Percentiles rank a stretch among this genome's conserved stretches.
Evolutionary conservation across 2,329 filamentous ascomycete species (phyloP).

Genomic region (Amylocarpus encephaloides): DNA sequence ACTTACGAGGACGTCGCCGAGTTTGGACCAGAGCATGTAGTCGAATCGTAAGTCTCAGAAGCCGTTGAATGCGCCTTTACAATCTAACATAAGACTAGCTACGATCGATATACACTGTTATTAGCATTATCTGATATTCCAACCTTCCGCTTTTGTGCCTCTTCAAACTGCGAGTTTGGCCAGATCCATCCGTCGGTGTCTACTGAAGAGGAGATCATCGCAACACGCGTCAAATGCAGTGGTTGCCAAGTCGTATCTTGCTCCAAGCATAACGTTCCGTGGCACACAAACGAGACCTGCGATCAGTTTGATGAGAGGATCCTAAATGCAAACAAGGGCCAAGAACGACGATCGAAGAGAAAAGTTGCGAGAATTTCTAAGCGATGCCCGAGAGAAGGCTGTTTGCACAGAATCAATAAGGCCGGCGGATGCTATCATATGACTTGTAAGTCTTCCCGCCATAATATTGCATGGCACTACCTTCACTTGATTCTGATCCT

Average conservation of each 20-base stretch:
- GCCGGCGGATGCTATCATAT: conserved; percentile 18
- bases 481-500: background rate
- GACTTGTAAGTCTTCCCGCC: conserved; percentile 11
- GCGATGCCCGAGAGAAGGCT: conserved; percentile 13
- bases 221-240: conserved; percentile 6
- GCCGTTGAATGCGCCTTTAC: conserved; percentile 7
- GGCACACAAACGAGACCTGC: conserved; percentile 14
- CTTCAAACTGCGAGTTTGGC: conserved; percentile 13
- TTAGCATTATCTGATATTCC: conserved; percentile 8
- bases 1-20: conserved; percentile 15
- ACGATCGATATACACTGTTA: conserved; percentile 10
- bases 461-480: background rate
- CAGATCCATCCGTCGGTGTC: conserved; percentile 12
- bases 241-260: conserved; percentile 12
- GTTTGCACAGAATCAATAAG: conserved; percentile 16
- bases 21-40: conserved; percentile 8
- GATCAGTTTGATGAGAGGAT: conserved; percentile 11
- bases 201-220: background rate
- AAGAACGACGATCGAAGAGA: conserved; percentile 14
- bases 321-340: background rate
- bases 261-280: conserved; percentile 11
- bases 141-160: conserved; percentile 17
- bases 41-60: background rate
- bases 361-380: conserved; percentile 16
- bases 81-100: background rate